These are phyloP conservation scores for Microcos paniculata DNA, from an alignment of 345 rosid genomes.

Conservation along the genomic window DNA sequence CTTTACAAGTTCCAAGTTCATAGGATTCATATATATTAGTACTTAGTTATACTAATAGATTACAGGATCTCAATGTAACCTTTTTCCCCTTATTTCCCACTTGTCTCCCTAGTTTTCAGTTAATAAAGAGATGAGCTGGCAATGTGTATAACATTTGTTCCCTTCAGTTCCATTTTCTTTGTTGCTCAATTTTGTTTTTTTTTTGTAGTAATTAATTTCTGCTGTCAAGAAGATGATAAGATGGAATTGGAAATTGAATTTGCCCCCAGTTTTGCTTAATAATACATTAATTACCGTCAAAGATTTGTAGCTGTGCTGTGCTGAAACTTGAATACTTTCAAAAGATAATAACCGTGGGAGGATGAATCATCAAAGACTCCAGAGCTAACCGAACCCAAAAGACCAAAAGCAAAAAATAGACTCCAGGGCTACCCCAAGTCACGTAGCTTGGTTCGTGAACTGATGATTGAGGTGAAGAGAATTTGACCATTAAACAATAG, in stretches of 20 bases:
- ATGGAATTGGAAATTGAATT: not conserved
- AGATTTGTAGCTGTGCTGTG: not conserved
- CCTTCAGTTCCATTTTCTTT: too few species aligned
- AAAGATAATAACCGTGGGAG: not conserved
- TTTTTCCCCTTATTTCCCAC: not conserved
- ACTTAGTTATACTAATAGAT: not conserved
- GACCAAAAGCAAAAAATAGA: too few species aligned
- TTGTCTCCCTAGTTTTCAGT: not conserved
- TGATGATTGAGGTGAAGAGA: too few species aligned
- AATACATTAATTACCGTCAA: not conserved
- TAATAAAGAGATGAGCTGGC: not conserved
- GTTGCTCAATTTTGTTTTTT: too few species aligned
- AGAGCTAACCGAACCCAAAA: too few species aligned
- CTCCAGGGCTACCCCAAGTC: too few species aligned
- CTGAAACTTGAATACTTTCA: not conserved
- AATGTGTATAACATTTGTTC: not conserved
- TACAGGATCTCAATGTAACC: not conserved
- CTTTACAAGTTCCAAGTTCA: conserved; percentile 20
- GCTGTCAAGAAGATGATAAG: not conserved
- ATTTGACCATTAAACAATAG: too few species aligned
- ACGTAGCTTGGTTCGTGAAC: too few species aligned
- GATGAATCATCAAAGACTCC: not conserved
- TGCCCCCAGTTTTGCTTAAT: not conserved
- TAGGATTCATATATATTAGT: not conserved
- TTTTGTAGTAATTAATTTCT: too few species aligned